phyloP scores from a whole-genome alignment of 1,284 basidiomycete species.

The Sanghuangporus baumii region DNA sequence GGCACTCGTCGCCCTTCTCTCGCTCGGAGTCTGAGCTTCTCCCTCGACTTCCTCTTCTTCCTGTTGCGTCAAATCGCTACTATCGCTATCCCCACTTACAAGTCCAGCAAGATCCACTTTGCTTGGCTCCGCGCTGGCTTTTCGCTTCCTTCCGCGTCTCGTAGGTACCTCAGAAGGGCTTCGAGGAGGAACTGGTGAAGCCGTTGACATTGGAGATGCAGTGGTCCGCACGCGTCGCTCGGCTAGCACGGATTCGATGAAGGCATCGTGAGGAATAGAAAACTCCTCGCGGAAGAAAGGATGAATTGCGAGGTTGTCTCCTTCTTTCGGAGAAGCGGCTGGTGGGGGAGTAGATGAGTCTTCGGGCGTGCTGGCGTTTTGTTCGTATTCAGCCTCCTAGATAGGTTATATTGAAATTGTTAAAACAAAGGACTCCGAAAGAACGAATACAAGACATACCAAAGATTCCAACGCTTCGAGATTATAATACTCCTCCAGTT shows the following conservation, averaged over 20 bases:
- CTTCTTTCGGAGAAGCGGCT: conserved; percentile 56
- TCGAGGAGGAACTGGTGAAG: conserved; percentile 32
- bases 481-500: conserved; percentile 68
- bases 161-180: conserved; percentile 35
- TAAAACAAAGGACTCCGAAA: conserved; percentile 4
- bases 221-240: conserved; percentile 60
- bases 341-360: conserved; percentile 41
- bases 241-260: conserved; percentile 51
- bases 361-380: conserved; percentile 31
- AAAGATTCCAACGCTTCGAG: conserved; percentile 72
- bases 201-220: conserved; percentile 42
- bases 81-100: conserved; percentile 72
- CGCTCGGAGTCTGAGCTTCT: conserved; percentile 44
- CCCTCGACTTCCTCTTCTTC: conserved; percentile 50
- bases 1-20: conserved; percentile 36
- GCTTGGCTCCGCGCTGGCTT: conserved; percentile 26
- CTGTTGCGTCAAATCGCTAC: conserved; percentile 73
- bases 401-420: not conserved
- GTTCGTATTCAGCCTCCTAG: conserved; percentile 56
- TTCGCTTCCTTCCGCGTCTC: conserved; percentile 29
- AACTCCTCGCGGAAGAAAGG: conserved; percentile 70
- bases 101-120: conserved; percentile 54
- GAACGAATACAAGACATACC: conserved; percentile 39
- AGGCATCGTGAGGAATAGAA: conserved; percentile 51
- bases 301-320: conserved; percentile 58